phyloP scores from a whole-genome alignment of 1,139 yeast species.

The Kurtzmaniella quercitrusa region DNA sequence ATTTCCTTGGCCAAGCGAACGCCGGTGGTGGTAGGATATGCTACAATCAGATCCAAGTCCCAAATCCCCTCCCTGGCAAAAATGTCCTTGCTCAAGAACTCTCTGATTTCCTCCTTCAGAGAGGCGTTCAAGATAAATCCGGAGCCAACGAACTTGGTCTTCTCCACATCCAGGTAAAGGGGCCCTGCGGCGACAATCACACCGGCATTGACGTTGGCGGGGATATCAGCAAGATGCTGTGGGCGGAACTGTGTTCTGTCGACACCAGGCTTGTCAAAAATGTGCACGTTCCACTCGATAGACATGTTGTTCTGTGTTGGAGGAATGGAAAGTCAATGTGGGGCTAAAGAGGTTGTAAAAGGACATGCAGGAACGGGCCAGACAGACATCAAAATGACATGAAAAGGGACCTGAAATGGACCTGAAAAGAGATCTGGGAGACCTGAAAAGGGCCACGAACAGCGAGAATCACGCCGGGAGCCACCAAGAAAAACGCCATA shows the following conservation, averaged over 20 bases:
- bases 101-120: conserved; percentile 58
- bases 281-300: conserved; percentile 62
- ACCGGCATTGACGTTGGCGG: conserved; percentile 48
- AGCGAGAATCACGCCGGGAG: no score
- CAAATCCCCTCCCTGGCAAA: conserved; percentile 67
- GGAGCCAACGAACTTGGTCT: conserved; percentile 68
- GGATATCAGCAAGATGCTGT: conserved; percentile 54
- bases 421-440: no score
- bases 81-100: conserved; percentile 58
- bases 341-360: no score
- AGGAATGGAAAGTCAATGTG: neutral
- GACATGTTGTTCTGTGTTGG: conserved; percentile 3
- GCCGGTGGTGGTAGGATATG: conserved; percentile 51
- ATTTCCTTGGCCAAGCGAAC: conserved; percentile 31
- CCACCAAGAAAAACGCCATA: no score
- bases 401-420: no score
- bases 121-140: conserved; percentile 60
- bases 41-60: conserved; percentile 63
- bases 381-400: no score
- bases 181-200: conserved; percentile 65
- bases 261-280: conserved; percentile 64
- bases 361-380: no score
- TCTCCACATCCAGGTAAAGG: conserved; percentile 44
- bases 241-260: conserved; percentile 56
- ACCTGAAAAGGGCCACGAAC: no score